These are phyloP conservation scores for Alternaria tenuissima DNA, from an alignment of 2,329 filamentous ascomycete genomes.

Conservation along the genomic window DNA sequence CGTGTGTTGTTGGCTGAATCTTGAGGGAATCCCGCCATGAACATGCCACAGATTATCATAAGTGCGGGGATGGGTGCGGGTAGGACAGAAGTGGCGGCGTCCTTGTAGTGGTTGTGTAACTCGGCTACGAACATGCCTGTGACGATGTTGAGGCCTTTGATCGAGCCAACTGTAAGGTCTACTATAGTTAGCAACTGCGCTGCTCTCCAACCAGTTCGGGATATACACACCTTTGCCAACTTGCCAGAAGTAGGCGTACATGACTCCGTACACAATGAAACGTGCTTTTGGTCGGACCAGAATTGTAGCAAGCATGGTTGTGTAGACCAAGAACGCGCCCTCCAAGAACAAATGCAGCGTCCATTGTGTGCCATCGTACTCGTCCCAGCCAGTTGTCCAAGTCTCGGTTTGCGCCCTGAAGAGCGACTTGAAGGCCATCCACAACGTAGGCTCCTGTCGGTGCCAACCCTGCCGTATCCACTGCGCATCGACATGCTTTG, in stretches of 20 bases:
- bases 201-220: not conserved
- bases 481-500: slow-evolving; percentile 65
- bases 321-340: slow-evolving; percentile 54
- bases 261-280: slow-evolving; percentile 44
- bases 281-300: slow-evolving; percentile 50
- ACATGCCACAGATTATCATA: slow-evolving; percentile 62
- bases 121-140: slow-evolving; percentile 70
- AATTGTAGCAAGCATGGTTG: slow-evolving; percentile 53
- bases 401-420: slow-evolving; percentile 43
- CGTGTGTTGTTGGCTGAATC: slow-evolving; percentile 61
- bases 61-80: slow-evolving; percentile 60
- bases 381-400: slow-evolving; percentile 52
- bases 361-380: slow-evolving; percentile 56
- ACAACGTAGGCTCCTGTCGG: slow-evolving; percentile 45
- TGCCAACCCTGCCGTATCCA: slow-evolving; percentile 61
- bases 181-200: slow-evolving; percentile 26
- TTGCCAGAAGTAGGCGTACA: slow-evolving; percentile 54
- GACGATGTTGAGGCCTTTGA: slow-evolving; percentile 65
- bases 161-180: slow-evolving; percentile 45
- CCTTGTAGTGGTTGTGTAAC: slow-evolving; percentile 61
- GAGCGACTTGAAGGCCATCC: slow-evolving; percentile 43
- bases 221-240: slow-evolving; percentile 41
- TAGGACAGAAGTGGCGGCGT: slow-evolving; percentile 58
- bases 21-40: slow-evolving; percentile 68
- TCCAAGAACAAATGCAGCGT: slow-evolving; percentile 54